Base-by-base conservation (phyloP, 2,329 filamentous ascomycete species). In the Phialophora macrospora region DNA sequence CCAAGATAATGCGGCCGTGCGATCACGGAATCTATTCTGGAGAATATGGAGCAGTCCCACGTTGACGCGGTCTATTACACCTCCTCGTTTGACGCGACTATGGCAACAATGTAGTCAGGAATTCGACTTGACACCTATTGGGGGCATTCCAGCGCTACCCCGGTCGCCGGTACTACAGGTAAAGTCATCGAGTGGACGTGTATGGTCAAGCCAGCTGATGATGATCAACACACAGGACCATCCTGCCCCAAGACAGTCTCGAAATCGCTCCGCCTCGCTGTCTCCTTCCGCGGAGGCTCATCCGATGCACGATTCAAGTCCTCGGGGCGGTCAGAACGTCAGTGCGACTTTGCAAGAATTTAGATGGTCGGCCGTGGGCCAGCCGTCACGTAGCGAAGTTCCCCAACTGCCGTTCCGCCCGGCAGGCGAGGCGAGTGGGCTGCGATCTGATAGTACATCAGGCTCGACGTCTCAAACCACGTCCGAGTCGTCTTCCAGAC, bases 1-100 rank as follows among this genome's bases (percentile, higher is more conserved):
- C 55, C 74, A 77, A 48, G 77, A 79, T 64, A 73, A 76, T 48
- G 73, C 74, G 4, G 80, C 80, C 54, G 72, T 74, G 60, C 76
- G 82, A 64, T 73, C 83, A n/a, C 80, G 83, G 64, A 83, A 84
- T 71, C 75, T 84, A 32, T 84, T 84, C 71, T 84, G 82, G 82
- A 75, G 82, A 60, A 80, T 84, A 67, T 83, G 80, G 81, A 76
- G 80, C 57, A 81, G 76, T 60, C 71, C 75, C 6, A 71, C 70
- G 7, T 75, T 82, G 14, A 73, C 74, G 20, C 68, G 72, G 14
- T 75, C 72, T 6, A 75, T 83, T 8, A 76, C 74, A 55, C 76
- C 79, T 22, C 74, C 75, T 11, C 77, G 73, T 9, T 71, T 84
- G 62, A 79, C 79, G 9, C 71, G 60, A 4, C 72, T 84, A 52